phyloP scores from a whole-genome alignment of 139 green algal species.

The Picochlorum sp. region DNA sequence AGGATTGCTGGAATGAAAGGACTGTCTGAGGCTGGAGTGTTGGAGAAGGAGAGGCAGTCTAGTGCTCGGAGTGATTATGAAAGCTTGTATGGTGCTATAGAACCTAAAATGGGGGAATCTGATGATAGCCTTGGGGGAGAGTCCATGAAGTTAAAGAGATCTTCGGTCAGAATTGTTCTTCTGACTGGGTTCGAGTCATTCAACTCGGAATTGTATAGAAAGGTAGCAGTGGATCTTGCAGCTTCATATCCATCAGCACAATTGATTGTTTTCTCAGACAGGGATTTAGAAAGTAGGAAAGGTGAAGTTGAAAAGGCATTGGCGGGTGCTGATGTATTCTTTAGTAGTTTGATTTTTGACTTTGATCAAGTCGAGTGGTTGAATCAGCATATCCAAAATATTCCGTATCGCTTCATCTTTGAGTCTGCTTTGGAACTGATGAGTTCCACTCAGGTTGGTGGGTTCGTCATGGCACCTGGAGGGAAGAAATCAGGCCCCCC shows the following conservation, averaged over 20 bases:
- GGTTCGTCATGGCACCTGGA: conserved; percentile 40
- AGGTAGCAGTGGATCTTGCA: conserved; percentile 24
- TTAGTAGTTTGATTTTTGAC: conserved; percentile 90
- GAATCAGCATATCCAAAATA: conserved; percentile 24
- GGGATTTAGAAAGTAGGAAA: conserved; percentile 52
- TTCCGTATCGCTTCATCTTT: conserved; percentile 87
- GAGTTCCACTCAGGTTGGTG: conserved; percentile 60
- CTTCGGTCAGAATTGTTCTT: conserved; percentile 70
- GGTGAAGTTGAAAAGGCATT: conserved; percentile 67
- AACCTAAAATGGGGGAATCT: not conserved
- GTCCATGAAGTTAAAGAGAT: not conserved
- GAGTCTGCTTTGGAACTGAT: conserved; percentile 96
- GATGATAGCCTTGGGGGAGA: not conserved
- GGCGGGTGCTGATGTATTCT: conserved; percentile 78
- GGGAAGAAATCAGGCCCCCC: conserved; percentile 77
- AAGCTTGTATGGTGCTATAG: not conserved
- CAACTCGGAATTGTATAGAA: conserved; percentile 84
- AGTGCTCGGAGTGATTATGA: not conserved
- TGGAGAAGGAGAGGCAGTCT: no score
- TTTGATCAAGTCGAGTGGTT: conserved; percentile 97
- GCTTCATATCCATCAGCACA: conserved; percentile 26
- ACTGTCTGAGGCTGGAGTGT: no score
- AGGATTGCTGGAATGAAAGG: no score
- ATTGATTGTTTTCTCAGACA: conserved; percentile 81
- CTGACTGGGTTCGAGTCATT: conserved; percentile 96